Conservation (phyloP, 805 yeast species). For the Monosporozyma unispora region DNA sequence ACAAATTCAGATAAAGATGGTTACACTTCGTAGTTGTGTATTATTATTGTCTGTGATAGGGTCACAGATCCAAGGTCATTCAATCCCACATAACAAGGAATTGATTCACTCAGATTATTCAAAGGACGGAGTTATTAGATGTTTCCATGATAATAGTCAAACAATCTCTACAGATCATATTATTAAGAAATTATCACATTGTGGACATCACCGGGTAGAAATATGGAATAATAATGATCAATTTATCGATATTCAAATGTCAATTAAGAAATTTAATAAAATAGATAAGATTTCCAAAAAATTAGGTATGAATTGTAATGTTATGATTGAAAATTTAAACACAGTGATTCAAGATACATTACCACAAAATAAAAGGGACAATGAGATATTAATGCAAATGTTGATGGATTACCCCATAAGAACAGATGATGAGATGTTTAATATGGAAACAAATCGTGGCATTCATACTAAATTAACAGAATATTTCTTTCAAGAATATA, state of each 20-base stretch:
- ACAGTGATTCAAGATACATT: background rate
- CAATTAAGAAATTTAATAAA: constrained; percentile 3
- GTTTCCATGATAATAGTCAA: constrained; percentile 10
- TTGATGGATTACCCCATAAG: background rate
- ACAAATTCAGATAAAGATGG: too few species aligned
- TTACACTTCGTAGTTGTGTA: too few species aligned
- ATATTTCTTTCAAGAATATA: constrained; percentile 56
- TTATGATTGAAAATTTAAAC: background rate
- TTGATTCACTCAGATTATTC: background rate
- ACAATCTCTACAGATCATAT: background rate
- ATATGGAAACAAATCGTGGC: background rate
- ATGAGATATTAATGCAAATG: background rate
- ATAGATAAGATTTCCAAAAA: constrained; percentile 14
- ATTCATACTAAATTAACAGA: background rate
- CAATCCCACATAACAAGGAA: background rate
- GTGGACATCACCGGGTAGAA: constrained; percentile 11
- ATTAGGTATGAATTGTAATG: constrained; percentile 11
- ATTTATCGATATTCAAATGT: constrained; percentile 40
- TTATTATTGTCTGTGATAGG: too few species aligned
- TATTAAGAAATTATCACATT: background rate
- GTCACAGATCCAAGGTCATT: background rate
- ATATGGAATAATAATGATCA: constrained; percentile 44
- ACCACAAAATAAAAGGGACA: background rate
- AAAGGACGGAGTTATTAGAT: background rate
- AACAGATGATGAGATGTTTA: background rate